These are phyloP conservation scores for Xylaria sp. DNA, from an alignment of 2,329 filamentous ascomycete genomes.

Conservation along the genomic window DNA sequence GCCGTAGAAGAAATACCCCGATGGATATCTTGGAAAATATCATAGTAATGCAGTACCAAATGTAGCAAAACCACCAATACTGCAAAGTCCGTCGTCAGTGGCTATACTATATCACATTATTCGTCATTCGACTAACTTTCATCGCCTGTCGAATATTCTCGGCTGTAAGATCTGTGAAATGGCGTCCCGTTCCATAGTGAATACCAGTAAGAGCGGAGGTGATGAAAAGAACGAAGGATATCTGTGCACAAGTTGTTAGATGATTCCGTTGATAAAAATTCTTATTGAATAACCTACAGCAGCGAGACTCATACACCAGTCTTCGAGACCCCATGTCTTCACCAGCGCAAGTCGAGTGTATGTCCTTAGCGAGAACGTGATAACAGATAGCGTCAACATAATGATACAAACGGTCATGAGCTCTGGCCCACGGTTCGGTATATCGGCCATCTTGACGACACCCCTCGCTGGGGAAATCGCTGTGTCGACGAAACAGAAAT, in stretches of 20 bases:
- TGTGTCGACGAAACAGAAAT: too few species aligned
- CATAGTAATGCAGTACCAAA: constrained; percentile 41
- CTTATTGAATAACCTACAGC: constrained; percentile 17
- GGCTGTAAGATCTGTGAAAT: constrained; percentile 48
- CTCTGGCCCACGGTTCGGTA: constrained; percentile 26
- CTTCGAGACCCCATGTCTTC: constrained; percentile 32
- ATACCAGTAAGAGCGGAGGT: constrained; percentile 52
- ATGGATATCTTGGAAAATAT: constrained; percentile 43
- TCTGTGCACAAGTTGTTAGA: constrained; percentile 38
- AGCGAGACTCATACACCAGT: constrained; percentile 36
- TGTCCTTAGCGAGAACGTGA: constrained; percentile 22
- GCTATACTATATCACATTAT: not conserved
- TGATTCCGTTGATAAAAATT: not conserved
- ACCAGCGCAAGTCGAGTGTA: constrained; percentile 28
- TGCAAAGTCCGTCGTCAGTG: constrained; percentile 21
- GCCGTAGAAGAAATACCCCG: constrained; percentile 42
- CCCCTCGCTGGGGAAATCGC: too few species aligned
- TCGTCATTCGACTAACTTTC: constrained; percentile 47
- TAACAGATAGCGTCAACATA: constrained; percentile 12
- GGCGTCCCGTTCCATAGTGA: constrained; percentile 55
- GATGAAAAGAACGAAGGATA: constrained; percentile 53
- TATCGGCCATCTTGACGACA: constrained; percentile 14
- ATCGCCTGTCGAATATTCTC: constrained; percentile 49
- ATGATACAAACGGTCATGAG: constrained; percentile 16
- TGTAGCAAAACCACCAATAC: constrained; percentile 44